Conservation (phyloP, 352 stramenopile species). For the Pythium guiyangense region DNA sequence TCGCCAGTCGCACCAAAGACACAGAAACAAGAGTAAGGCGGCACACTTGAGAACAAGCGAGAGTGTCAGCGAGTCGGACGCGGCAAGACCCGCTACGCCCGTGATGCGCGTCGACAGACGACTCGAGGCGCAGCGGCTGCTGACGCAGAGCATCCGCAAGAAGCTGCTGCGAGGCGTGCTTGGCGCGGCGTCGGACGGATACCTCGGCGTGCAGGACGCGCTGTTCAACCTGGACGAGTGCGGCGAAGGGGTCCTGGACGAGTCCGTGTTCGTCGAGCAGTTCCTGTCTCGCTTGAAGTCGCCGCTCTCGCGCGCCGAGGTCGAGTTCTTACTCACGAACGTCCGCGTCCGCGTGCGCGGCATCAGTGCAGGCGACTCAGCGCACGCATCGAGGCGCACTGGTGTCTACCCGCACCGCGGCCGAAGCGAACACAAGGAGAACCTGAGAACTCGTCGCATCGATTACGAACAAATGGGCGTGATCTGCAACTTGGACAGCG, state of each 20-base stretch:
- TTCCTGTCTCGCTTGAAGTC: conserved; percentile 36
- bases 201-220: conserved; percentile 34
- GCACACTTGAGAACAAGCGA: no score
- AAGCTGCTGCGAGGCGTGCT: conserved; percentile 49
- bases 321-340: conserved; percentile 40
- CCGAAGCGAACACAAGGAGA: conserved; percentile 7
- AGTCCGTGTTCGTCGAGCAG: conserved; percentile 30
- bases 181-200: conserved; percentile 26
- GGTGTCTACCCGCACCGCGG: background rate
- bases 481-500: conserved; percentile 47
- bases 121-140: conserved; percentile 41
- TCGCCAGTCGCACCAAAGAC: no score
- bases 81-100: background rate
- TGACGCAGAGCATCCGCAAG: conserved; percentile 40
- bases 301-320: conserved; percentile 40
- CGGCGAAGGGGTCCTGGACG: conserved; percentile 34
- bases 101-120: conserved; percentile 43
- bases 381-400: conserved; percentile 11
- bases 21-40: no score
- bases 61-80: conserved; percentile 4
- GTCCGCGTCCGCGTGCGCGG: no score
- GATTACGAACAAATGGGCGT: conserved; percentile 53
- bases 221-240: conserved; percentile 32
- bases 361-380: no score
- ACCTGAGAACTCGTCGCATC: conserved; percentile 21